Base-by-base conservation (phyloP, 2,329 filamentous ascomycete species). In the Xenoacremonium recifei region DNA sequence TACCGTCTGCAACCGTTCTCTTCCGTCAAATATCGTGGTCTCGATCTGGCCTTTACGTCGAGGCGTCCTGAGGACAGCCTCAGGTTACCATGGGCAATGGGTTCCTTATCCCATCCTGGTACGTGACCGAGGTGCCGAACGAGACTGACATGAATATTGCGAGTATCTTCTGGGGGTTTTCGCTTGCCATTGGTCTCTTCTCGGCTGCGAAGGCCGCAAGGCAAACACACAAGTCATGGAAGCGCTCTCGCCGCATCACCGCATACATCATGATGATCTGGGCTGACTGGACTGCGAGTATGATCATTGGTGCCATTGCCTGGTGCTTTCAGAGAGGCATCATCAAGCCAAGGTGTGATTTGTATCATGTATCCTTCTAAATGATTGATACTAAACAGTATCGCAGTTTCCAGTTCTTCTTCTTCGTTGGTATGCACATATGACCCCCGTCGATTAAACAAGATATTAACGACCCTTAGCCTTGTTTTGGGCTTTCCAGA, bases 401-500 rank as follows among this genome's bases (percentile, higher is more conserved):
- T n/a, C n/a, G 4, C 3, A 58, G 56, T 30, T 59, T 59, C 16
- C 42, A 45, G 1, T 57, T 50, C 13, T 59, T 51, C 9, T 51
- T 59, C 7, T 39, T 18, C n/a, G 40, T 55, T 15, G 51, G 54
- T 58, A 39, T 4, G 51, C 17, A 9, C 16, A 9, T 7, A 6
- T 20, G 41, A 1, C 16, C 30, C 5, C 20, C 7, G 4, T 5
- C n/a, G 5, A n/a, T n/a, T n/a, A 5, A 5, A 9, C 7, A n/a
- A 19, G 16, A 7, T 34, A 19, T 18, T 52, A 27, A 50, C 12
- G 10, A 4, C 18, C 10, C 0, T 0, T 3, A 55, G 48, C 44
- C 3, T 20, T 53, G 0, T 50, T 53, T 15, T 71, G 71, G 70
- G 59, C 62, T 2, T 45, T 72, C 1, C 66, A 73, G 48, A 66